A percentile compares a stretch with the other conserved stretches of the same genome.
phyloP scores from a whole-genome alignment of 805 yeast species.

The Blastobotrys attinorum region DNA sequence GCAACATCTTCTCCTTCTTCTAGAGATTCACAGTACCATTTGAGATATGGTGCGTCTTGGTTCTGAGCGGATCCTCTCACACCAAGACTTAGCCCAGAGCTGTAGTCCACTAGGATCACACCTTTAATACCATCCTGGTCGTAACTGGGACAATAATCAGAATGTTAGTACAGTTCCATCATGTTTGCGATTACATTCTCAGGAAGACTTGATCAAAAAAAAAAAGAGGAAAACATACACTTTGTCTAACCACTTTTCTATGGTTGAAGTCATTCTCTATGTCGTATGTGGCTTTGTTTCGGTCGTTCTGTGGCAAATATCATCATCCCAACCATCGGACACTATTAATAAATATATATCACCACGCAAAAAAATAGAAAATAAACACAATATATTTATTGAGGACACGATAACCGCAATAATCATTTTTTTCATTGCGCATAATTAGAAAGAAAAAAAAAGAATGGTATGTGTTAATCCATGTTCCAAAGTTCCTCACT shows the following conservation, averaged over 20 bases:
- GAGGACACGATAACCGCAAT: too few relatives aligned
- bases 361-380: not conserved
- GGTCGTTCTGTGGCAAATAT: not conserved
- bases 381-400: too few relatives aligned
- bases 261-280: not conserved
- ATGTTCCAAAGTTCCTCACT: too few relatives aligned
- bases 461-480: too few relatives aligned
- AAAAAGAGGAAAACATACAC: not conserved
- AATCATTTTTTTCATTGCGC: too few relatives aligned
- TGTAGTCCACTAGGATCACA: conserved; percentile 14
- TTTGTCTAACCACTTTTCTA: conserved; percentile 1
- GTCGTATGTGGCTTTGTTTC: too few relatives aligned
- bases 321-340: not conserved
- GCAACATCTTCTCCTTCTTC: conserved; percentile 3
- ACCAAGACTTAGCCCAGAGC: conserved; percentile 19
- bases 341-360: too few relatives aligned
- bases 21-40: conserved; percentile 8
- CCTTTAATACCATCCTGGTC: conserved; percentile 14
- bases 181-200: not conserved
- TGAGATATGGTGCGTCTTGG: conserved; percentile 16
- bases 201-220: not conserved
- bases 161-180: not conserved
- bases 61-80: conserved; percentile 15
- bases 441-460: too few relatives aligned
- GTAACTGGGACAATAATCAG: conserved; percentile 1